Conservation (phyloP, 345 rosid genomes). For the Citrus hindsii region DNA sequence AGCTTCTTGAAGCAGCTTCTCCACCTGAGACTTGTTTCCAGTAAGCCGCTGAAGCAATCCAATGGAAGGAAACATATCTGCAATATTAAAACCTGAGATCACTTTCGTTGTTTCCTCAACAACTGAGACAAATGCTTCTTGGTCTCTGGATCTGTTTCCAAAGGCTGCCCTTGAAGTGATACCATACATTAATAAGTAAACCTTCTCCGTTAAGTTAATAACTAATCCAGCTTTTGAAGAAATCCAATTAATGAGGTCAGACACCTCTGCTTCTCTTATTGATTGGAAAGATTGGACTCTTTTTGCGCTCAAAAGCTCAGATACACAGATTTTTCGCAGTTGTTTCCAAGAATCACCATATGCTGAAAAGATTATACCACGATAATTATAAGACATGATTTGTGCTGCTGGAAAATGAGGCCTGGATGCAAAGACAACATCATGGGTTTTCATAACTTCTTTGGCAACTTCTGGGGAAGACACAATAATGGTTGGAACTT, state of each 20-base stretch:
- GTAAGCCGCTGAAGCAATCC: constrained; percentile 12
- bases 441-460: constrained; percentile 32
- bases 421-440: constrained; percentile 24
- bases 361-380: constrained; percentile 9
- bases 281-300: constrained; percentile 8
- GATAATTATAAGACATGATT: neutral
- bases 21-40: constrained; percentile 1
- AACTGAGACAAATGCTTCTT: neutral
- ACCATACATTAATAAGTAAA: neutral
- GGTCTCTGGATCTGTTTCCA: neutral
- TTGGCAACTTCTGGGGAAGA: constrained; percentile 25
- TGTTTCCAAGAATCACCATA: constrained; percentile 17
- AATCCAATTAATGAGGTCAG: neutral
- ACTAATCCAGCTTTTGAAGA: neutral
- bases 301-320: neutral
- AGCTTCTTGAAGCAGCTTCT: constrained; percentile 9
- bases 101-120: neutral
- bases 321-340: neutral
- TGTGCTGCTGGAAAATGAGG: neutral
- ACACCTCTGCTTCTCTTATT: constrained; percentile 17
- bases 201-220: neutral
- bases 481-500: constrained; percentile 18
- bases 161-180: constrained; percentile 12
- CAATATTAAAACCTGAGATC: constrained; percentile 1
- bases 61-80: constrained; percentile 26